Evolutionary conservation across 1,139 yeast species (phyloP), one percentile per base, ranked within the genome.

Genomic region (Kodamaea sp.): DNA sequence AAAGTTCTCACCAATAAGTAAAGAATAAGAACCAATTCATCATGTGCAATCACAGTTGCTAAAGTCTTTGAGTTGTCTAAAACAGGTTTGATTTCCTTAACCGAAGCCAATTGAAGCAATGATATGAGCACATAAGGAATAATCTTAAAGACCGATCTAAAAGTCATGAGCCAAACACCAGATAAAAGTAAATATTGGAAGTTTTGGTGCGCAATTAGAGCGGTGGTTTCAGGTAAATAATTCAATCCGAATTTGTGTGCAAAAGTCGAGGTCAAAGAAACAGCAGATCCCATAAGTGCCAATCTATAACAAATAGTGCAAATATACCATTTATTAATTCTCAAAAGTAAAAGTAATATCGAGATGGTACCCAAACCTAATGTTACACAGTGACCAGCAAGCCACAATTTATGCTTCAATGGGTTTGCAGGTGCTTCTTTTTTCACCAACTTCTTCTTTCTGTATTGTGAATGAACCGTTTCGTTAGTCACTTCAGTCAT

Each of bases 151-250:
- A 77, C 60, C 1, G 88, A 80, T 46, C 74, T 69, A 60, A 84
- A 79, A 26, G 84, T 78, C 43, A 82, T 60, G 32, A 79, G 55
- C 90, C 90, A 84, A 27, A 78, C 62, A 2, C 58, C 25, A 1
- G 81, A 75, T 44, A 84, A 64, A 5, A 76, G 48, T 45, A 79
- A 60, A 51, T 73, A 77, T 55, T 84, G 92, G 66, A 81, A 81
- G 59, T 83, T 83, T 48, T 79, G 85, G 33, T 84, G 80, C 11
- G 86, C 76, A 35, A 82, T 50, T 54, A 84, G 65, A 8, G 83
- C 72, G 36, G 75, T 66, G 52, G 75, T 68, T 8, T 79, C 70
- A 7, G 90, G 89, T 46, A 73, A 61, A 38, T 67, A 67, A 24
- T 57, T 58, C 37, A 73, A 55, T 10, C 81, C 81, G 64, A 78